Evolutionary conservation across 495 filamentous ascomycete species (phyloP).

Genomic region (Hypoxylon lenormandii): DNA sequence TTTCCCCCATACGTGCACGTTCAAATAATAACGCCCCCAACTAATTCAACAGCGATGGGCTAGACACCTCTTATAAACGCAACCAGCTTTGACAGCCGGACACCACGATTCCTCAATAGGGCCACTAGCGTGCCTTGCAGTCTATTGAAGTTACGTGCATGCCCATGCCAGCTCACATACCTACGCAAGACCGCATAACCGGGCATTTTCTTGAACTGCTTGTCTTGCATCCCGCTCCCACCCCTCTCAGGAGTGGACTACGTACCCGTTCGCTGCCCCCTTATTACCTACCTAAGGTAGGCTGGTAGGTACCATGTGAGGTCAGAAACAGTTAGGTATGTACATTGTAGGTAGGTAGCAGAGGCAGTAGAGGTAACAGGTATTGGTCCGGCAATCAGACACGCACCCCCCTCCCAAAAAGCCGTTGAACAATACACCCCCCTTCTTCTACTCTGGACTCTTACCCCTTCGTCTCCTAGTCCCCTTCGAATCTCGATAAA

Average conservation of each 20-base stretch:
- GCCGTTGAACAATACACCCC: slow-evolving; percentile 49
- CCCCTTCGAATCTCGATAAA: slow-evolving; percentile 50
- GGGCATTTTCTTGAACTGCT: slow-evolving; percentile 45
- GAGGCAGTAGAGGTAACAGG: slow-evolving; percentile 20
- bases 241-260: slow-evolving; percentile 22
- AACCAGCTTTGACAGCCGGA: slow-evolving; percentile 7
- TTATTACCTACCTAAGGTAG: slow-evolving; percentile 9
- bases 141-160: slow-evolving; percentile 46
- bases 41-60: slow-evolving; percentile 9
- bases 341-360: slow-evolving; percentile 19
- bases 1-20: slow-evolving; percentile 29
- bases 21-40: slow-evolving; percentile 10
- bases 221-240: slow-evolving; percentile 43
- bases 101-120: slow-evolving; percentile 22
- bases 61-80: slow-evolving; percentile 19
- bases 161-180: slow-evolving; percentile 44
- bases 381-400: slow-evolving; percentile 45
- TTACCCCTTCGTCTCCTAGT: slow-evolving; percentile 41
- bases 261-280: slow-evolving; percentile 39
- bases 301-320: slow-evolving; percentile 42
- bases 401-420: slow-evolving; percentile 48
- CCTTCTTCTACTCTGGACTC: slow-evolving; percentile 22
- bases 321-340: slow-evolving; percentile 26
- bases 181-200: slow-evolving; percentile 44
- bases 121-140: slow-evolving; percentile 37